Conservation (phyloP, 495 filamentous ascomycete species). For the Podospora conica region DNA sequence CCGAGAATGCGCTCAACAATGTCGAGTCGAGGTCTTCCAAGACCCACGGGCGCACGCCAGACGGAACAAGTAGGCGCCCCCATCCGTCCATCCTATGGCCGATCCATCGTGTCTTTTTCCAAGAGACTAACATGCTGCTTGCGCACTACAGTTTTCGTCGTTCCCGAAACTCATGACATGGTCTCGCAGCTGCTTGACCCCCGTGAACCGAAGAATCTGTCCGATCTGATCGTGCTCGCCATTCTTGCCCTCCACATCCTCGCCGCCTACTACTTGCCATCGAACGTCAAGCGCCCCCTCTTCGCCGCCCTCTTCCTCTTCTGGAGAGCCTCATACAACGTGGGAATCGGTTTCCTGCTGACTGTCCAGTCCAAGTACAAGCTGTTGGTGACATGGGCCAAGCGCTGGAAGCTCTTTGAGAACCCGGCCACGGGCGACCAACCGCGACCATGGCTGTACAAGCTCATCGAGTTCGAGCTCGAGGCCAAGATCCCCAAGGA, state of each 20-base stretch:
- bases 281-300: slow-evolving; percentile 58
- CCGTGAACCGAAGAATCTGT: slow-evolving; percentile 89
- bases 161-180: slow-evolving; percentile 97
- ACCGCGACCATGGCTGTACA: slow-evolving; percentile 72
- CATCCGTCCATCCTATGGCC: neutral
- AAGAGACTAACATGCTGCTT: neutral
- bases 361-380: slow-evolving; percentile 84
- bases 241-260: slow-evolving; percentile 69
- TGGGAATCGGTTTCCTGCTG: slow-evolving; percentile 85
- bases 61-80: slow-evolving; percentile 68
- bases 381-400: slow-evolving; percentile 81
- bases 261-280: slow-evolving; percentile 64
- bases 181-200: slow-evolving; percentile 94
- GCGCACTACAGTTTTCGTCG: slow-evolving; percentile 69
- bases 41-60: slow-evolving; percentile 87
- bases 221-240: slow-evolving; percentile 75
- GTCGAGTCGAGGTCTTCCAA: slow-evolving; percentile 43
- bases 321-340: slow-evolving; percentile 89
- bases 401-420: slow-evolving; percentile 78
- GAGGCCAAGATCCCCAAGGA: slow-evolving; percentile 91
- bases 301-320: slow-evolving; percentile 81
- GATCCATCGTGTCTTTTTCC: neutral
- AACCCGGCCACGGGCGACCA: slow-evolving; percentile 73
- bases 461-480: slow-evolving; percentile 76
- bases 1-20: slow-evolving; percentile 1